These are phyloP conservation scores for Larix kaempferi DNA, from an alignment of 75 land plant species.

Conservation along the genomic window DNA sequence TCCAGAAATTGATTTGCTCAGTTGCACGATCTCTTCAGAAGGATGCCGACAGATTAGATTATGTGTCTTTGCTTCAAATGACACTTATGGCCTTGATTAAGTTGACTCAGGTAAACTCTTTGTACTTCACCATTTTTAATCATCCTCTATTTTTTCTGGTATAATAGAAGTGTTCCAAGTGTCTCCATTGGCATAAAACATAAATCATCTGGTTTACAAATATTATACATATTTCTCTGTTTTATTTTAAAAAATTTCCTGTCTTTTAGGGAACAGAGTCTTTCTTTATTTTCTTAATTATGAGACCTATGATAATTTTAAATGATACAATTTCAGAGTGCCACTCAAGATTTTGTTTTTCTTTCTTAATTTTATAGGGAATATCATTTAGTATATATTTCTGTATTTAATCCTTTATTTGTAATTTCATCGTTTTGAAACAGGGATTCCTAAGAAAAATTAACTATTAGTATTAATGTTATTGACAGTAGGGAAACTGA, in stretches of 20 bases:
- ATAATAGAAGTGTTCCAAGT: too few species aligned
- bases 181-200: too few species aligned
- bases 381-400: too few species aligned
- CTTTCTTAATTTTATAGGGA: too few species aligned
- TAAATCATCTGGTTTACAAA: too few species aligned
- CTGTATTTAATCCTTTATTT: not conserved
- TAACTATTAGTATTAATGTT: too few species aligned
- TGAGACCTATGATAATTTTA: not conserved
- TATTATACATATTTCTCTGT: too few species aligned
- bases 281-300: not conserved
- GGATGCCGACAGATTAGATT: constrained; percentile 38
- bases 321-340: not conserved
- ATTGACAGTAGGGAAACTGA: too few species aligned
- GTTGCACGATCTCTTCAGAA: constrained; percentile 37
- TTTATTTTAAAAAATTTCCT: too few species aligned
- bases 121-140: too few species aligned
- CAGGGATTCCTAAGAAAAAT: not conserved
- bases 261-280: not conserved
- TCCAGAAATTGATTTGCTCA: constrained; percentile 39
- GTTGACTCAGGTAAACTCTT: constrained; percentile 50
- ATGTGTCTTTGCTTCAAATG: constrained; percentile 46
- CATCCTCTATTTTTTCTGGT: too few species aligned
- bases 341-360: not conserved
- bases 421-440: not conserved
- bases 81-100: constrained; percentile 64